Base-by-base conservation (phyloP, 768 basidiomycete genomes). In the Clitopilus hobsonii region DNA sequence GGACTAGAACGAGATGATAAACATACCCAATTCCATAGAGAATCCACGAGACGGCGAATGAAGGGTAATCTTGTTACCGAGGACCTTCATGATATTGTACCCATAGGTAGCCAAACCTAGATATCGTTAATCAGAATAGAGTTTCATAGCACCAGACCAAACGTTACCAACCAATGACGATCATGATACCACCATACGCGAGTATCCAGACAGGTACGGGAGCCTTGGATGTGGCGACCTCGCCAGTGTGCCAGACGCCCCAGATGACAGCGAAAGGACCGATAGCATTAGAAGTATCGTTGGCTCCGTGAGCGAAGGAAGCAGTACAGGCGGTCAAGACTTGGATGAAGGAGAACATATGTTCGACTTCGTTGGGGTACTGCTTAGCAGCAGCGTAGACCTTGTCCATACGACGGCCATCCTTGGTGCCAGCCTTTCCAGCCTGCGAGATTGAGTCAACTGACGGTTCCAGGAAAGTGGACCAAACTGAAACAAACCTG, bases 241-340 rank as follows among this genome's bases (percentile, higher is more conserved):
- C 49, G 18, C 65, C 67, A 25, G 61, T 63, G 8, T 53, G 55
- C 67, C 67, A 68, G 13, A 63, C 57, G 28, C 52, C 54, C 56
- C 60, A 66, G 56, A 68, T 68, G 25, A 63, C 65, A 49, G 67
- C 61, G 58, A 61, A 68, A n/a, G 67, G 67, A 25, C 67, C 67
- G 38, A 68, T 64, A 28, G 67, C 67, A 23, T 66, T 68, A 11
- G 60, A 62, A 2, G 66, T 61, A 47, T 68, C 67, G 49, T 68
- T 68, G 49, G 65, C 58, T 16, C 67, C 67, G 30, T 68, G 67
- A 6, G 67, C 65, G 52, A 68, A 68, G 23, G 65, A 66, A 36
- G 67, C 65, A 20, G 63, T 62, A 41, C 67, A 68, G 23, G 67
- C 67, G 25, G 65, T 68, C 58, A 68, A 59, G 29, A 68, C 65